Evolutionary conservation across 495 filamentous ascomycete species (phyloP), one percentile per base, ranked within the genome.

Genomic region (Aspergillus funiculosus): DNA sequence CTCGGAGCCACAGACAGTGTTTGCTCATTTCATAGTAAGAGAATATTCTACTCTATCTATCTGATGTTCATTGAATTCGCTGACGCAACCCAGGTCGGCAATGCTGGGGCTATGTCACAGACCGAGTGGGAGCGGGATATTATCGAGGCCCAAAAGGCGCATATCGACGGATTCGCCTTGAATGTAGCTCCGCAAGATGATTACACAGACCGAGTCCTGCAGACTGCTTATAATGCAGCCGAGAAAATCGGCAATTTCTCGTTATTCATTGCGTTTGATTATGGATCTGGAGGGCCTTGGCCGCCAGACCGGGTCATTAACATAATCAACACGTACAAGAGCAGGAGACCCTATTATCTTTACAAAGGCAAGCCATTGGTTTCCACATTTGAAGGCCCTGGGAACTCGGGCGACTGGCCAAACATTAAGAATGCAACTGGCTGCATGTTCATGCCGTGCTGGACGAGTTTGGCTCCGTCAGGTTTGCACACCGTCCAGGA

Each of bases 111-210:
- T 17, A 64, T 63, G 48, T 64, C 68, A 0, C 38, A 48, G 1
- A 61, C 66, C 10, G 69, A 82, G 24, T 87, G 80, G 77, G 61
- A 68, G 28, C 63, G 62, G 5, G 82, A 88, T 39, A 82, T 88
- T 32, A 57, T 53, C 6, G 60, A 72, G 7, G 84, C 84, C 6
- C 73, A 79, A 49, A 69, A 69, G 10, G 71, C 77, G 0, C 73
- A 79, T 26, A 85, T 89, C 38, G 84, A 89, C 54, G 85, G 79
- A 2, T 89, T 89, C 53, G 84, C 78, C 0, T 56, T 88, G 22
- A 87, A 89, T 46, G 72, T 86, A 31, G 85, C 72, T 0, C 67
- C 73, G 0, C 64, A 61, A 6, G 77, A 82, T 41, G 54, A 58
- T 0, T 76, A 71, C 55, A 78, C 70, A 9, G 63, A 66, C n/a